A percentile compares a stretch with the other conserved stretches of the same genome.
Conservation (phyloP, 371 early-diverging fungal genomes). For the Chytridium lagenaria region DNA sequence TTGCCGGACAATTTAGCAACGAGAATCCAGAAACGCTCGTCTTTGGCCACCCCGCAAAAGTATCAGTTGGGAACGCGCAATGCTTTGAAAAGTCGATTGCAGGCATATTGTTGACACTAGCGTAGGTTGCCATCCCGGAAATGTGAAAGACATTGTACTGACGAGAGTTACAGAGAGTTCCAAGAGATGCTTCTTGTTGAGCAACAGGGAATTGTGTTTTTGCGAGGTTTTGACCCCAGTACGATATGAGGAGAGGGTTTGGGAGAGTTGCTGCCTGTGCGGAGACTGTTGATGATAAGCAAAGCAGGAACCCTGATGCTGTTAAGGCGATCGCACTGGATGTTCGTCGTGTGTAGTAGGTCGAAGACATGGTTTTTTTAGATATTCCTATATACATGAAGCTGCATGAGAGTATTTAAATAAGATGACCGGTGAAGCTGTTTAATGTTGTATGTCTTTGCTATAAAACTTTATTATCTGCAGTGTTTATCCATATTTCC, state of each 20-base stretch:
- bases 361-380: no score
- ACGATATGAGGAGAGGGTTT: neutral
- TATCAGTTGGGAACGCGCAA: constrained; percentile 45
- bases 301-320: neutral
- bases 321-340: neutral
- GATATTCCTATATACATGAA: no score
- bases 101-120: constrained; percentile 31
- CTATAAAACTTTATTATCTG: no score
- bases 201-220: constrained; percentile 12
- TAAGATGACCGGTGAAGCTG: no score
- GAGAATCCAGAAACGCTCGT: constrained; percentile 28
- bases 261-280: neutral
- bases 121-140: constrained; percentile 31
- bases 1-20: constrained; percentile 33
- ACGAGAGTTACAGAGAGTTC: constrained; percentile 29
- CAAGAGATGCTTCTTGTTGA: constrained; percentile 35
- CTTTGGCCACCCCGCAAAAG: constrained; percentile 37
- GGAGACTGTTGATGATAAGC: neutral
- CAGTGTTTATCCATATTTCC: no score
- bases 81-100: constrained; percentile 44
- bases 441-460: no score
- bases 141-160: constrained; percentile 39
- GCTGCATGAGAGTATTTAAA: no score
- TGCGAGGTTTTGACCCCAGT: constrained; percentile 46
- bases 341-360: no score